Base-by-base conservation (phyloP, 495 filamentous ascomycete species). In the Chlorociboria aeruginascens region DNA sequence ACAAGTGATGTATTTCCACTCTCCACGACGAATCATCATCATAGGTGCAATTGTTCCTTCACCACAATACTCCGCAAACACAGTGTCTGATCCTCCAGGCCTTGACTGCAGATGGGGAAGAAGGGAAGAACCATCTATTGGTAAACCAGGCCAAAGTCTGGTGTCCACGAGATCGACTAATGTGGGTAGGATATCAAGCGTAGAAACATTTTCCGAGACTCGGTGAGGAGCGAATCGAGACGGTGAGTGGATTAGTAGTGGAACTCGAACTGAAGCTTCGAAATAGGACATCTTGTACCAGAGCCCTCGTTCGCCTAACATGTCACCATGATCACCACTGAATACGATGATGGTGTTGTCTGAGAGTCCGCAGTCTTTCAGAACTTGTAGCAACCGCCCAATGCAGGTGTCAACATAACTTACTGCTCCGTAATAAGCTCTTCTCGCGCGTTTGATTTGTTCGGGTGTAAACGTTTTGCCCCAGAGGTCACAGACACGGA, bases 271-370 rank as follows among this genome's bases (percentile, higher is more conserved):
- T 7, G 84, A 89, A 29, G 77, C 77, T 69, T 94, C 87, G 56
- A 83, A 90, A 71, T 86, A 94, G 51, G 71, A 81, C 87, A 94
- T 94, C 70, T 94, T 94, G 70, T 94, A 95, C 87, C 87, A 95
- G 33, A 95, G 65, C 0, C 83, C 83, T 20, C 87, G 76, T 65
- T 95, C 87, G 32, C 87, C 87, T 8, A 95, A 77, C 87, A 93
- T 93, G 61, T 95, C 87, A 45, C 87, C 87, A 61, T 95, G 87
- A 55, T 95, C 87, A 41, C 87, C 85, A 42, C 78, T 85, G 65
- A 95, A 95, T 40, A 93, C 71, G 40, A 95, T 69, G 47, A 95
- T 86, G 6, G 87, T 93, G 61, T 92, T 74, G 13, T 89, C 77
- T 43, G 79, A 78, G 38, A 95, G 69, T 0, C 77, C 75, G 63